Percentiles rank a stretch among this genome's conserved stretches.
These are phyloP conservation scores for Cryptosporidium parvum DNA, from an alignment of 169 alveolate species.

Conservation along the genomic window DNA sequence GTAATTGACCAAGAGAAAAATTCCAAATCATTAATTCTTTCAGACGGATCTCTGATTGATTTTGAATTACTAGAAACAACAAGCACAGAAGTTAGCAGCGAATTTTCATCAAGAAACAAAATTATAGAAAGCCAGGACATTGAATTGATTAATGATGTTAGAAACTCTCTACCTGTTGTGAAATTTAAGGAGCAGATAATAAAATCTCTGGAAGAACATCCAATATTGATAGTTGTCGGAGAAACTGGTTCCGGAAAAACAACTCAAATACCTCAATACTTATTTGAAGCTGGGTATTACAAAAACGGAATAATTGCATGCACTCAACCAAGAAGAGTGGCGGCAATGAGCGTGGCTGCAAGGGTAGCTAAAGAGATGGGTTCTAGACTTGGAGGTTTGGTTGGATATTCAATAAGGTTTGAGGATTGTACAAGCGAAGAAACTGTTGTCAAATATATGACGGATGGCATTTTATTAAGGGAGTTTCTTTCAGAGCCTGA, in stretches of 20 bases:
- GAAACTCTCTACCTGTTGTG: conserved; percentile 92
- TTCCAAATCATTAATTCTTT: conserved; percentile 8
- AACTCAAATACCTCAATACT: conserved; percentile 98
- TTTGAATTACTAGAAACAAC: conserved; percentile 64
- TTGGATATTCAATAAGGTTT: conserved; percentile 95
- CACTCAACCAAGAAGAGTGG: conserved; percentile 99
- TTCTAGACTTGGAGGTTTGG: conserved; percentile 97
- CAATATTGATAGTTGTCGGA: conserved; percentile 96
- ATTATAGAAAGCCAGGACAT: conserved; percentile 41
- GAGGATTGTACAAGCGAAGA: conserved; percentile 97
- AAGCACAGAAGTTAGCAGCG: background rate
- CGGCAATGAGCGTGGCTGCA: conserved; percentile 99
- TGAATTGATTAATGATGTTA: conserved; percentile 76
- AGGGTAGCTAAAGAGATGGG: conserved; percentile 98
- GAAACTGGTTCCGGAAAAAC: conserved; percentile 99
- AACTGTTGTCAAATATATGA: conserved; percentile 98
- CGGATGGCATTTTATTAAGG: conserved; percentile 99
- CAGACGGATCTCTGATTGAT: conserved; percentile 64
- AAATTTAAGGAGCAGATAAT: conserved; percentile 93
- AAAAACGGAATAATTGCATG: conserved; percentile 96
- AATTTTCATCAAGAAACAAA: background rate
- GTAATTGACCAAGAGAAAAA: background rate
- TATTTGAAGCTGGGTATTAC: conserved; percentile 96
- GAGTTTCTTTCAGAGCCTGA: conserved; percentile 97
- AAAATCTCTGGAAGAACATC: conserved; percentile 90